phyloP scores from a whole-genome alignment of 192 early-diverging fungal genomes.

The Phlyctochytrium planicorne region DNA sequence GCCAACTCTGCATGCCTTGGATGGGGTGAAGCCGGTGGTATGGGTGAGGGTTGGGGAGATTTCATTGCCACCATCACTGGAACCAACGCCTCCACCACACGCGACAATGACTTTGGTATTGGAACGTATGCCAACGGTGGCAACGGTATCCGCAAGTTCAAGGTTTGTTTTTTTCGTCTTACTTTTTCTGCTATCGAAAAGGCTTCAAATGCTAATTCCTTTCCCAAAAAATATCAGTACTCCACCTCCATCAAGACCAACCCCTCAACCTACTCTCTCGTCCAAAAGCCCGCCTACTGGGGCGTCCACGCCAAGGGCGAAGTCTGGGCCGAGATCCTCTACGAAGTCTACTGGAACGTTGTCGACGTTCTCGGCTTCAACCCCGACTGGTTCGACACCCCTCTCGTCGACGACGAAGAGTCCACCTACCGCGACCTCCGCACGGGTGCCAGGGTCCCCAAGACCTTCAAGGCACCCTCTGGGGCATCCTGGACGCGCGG shows the following conservation, averaged over 20 bases:
- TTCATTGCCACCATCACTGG: slow-evolving; percentile 82
- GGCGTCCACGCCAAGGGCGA: slow-evolving; percentile 91
- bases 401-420: not conserved
- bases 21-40: slow-evolving; percentile 84
- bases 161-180: too few species aligned
- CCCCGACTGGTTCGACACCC: slow-evolving; percentile 46
- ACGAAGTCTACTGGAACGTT: slow-evolving; percentile 69
- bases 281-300: slow-evolving; percentile 83
- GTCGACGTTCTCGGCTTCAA: slow-evolving; percentile 56
- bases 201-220: too few species aligned
- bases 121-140: slow-evolving; percentile 78
- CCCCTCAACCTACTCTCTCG: slow-evolving; percentile 75
- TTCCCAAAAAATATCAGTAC: slow-evolving; percentile 51
- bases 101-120: slow-evolving; percentile 71
- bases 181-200: too few species aligned
- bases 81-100: slow-evolving; percentile 48
- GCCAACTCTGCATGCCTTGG: slow-evolving; percentile 85
- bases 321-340: slow-evolving; percentile 92
- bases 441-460: slow-evolving; percentile 19
- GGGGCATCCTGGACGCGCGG: slow-evolving; percentile 15
- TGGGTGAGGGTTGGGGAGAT: slow-evolving; percentile 98
- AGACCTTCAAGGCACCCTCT: not conserved
- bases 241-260: slow-evolving; percentile 78
- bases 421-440: slow-evolving; percentile 33
- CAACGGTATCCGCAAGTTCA: slow-evolving; percentile 80